Percentiles rank a stretch among this genome's conserved stretches.
Conservation (phyloP, 805 yeast genomes). For the Wickerhamiella parazyma region DNA sequence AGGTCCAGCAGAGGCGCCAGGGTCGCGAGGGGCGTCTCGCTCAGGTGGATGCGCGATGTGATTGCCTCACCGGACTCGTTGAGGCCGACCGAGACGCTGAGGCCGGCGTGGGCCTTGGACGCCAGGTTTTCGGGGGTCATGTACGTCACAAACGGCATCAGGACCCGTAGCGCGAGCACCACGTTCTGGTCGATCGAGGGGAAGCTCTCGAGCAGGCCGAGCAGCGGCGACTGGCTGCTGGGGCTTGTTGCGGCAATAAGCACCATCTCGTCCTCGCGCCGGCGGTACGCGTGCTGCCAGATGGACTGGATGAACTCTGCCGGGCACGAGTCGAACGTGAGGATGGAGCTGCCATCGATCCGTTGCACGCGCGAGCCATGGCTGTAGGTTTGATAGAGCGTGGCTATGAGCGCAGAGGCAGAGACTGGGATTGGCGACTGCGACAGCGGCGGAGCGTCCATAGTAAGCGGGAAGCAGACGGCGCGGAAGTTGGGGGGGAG, state of each 20-base stretch:
- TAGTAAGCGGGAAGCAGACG: constrained; percentile 8
- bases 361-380: constrained; percentile 13
- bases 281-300: constrained; percentile 29
- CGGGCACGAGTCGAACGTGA: constrained; percentile 25
- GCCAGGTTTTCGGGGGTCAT: constrained; percentile 26
- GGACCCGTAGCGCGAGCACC: constrained; percentile 25
- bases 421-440: constrained; percentile 21
- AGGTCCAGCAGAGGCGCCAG: constrained; percentile 24
- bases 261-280: constrained; percentile 30
- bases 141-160: constrained; percentile 28
- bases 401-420: constrained; percentile 25
- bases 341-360: constrained; percentile 24
- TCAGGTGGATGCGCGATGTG: constrained; percentile 22
- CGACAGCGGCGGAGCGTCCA: constrained; percentile 25
- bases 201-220: constrained; percentile 22
- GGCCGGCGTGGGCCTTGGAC: constrained; percentile 26
- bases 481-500: no score
- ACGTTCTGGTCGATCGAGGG: constrained; percentile 27
- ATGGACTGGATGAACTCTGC: constrained; percentile 23
- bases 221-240: constrained; percentile 24
- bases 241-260: constrained; percentile 24
- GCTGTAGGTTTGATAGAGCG: constrained; percentile 24
- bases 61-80: constrained; percentile 23
- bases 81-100: constrained; percentile 23
- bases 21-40: constrained; percentile 22